Percentiles rank a stretch among this genome's conserved stretches.
Conservation (phyloP, 257 asterid species). For the Verbascum thapsus region DNA sequence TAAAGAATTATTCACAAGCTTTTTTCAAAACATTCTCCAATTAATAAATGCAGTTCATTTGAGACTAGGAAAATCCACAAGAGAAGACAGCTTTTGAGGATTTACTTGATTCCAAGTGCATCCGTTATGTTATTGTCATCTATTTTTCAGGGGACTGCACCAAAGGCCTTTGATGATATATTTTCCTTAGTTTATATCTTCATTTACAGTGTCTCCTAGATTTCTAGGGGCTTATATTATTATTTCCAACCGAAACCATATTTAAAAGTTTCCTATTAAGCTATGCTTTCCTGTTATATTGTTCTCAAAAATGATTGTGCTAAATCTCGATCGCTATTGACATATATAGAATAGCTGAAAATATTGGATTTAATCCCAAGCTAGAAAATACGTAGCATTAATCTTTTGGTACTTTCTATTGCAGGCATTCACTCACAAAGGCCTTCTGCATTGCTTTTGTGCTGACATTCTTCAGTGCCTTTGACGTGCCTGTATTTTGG, state of each 20-base stretch:
- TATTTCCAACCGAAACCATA: neutral
- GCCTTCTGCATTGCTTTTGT: constrained; percentile 78
- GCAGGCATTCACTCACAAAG: constrained; percentile 86
- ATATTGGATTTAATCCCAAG: constrained; percentile 12
- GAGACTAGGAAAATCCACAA: too few relatives aligned
- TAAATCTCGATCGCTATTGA: neutral
- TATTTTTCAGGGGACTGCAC: too few relatives aligned
- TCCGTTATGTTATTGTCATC: too few relatives aligned
- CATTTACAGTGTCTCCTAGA: neutral
- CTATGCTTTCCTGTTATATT: neutral
- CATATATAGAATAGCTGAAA: neutral
- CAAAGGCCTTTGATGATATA: too few relatives aligned
- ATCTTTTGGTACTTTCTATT: constrained; percentile 24
- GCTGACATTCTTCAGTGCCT: constrained; percentile 90
- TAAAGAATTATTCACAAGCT: too few relatives aligned
- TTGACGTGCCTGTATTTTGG: constrained; percentile 98
- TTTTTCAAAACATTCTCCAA: too few relatives aligned
- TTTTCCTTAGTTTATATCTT: too few relatives aligned
- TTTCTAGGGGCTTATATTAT: neutral
- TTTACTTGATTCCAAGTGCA: too few relatives aligned
- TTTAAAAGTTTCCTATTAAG: neutral
- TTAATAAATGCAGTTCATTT: too few relatives aligned
- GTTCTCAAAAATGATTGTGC: neutral
- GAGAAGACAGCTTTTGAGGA: too few relatives aligned
- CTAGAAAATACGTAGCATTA: constrained; percentile 25